These are phyloP conservation scores for Podaxis rugospora DNA, from an alignment of 768 basidiomycete species.

Conservation along the genomic window DNA sequence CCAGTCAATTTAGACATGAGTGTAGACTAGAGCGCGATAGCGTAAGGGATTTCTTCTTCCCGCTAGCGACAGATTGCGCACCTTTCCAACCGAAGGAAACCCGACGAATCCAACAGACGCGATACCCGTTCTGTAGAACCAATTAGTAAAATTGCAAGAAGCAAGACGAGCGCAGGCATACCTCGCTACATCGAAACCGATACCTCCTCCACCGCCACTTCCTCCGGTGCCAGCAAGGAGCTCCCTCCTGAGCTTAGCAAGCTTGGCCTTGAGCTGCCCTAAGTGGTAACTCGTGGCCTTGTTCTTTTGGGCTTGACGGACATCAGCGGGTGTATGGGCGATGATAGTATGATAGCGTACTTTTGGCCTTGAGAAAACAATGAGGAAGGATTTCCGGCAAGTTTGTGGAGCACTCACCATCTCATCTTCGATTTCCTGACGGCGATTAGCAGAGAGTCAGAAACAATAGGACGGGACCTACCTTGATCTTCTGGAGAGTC, in stretches of 20 bases:
- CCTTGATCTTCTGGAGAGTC: constrained; percentile 89
- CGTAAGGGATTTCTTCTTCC: background rate
- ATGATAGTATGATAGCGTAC: constrained; percentile 37
- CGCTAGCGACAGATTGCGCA: constrained; percentile 19
- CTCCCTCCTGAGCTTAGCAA: constrained; percentile 94
- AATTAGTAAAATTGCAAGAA: constrained; percentile 1
- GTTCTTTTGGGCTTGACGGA: constrained; percentile 80
- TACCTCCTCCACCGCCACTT: constrained; percentile 82
- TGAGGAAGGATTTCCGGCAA: constrained; percentile 3
- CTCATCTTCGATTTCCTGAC: constrained; percentile 92
- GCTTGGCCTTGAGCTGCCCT: constrained; percentile 96
- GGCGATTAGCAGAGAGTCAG: constrained; percentile 16
- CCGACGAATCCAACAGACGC: constrained; percentile 94
- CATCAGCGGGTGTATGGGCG: constrained; percentile 14
- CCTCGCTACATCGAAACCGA: constrained; percentile 96
- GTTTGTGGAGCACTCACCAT: constrained; percentile 59
- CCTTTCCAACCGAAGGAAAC: constrained; percentile 95
- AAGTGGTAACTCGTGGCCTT: constrained; percentile 96
- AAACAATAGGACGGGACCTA: constrained; percentile 24
- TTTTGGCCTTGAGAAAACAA: constrained; percentile 58
- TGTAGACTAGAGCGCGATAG: constrained; percentile 54
- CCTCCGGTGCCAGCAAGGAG: constrained; percentile 75
- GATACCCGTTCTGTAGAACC: constrained; percentile 71
- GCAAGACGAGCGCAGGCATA: constrained; percentile 15
- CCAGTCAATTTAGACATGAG: constrained; percentile 96